Conservation (phyloP, 495 filamentous ascomycete genomes). For the Penicillium chermesinum region DNA sequence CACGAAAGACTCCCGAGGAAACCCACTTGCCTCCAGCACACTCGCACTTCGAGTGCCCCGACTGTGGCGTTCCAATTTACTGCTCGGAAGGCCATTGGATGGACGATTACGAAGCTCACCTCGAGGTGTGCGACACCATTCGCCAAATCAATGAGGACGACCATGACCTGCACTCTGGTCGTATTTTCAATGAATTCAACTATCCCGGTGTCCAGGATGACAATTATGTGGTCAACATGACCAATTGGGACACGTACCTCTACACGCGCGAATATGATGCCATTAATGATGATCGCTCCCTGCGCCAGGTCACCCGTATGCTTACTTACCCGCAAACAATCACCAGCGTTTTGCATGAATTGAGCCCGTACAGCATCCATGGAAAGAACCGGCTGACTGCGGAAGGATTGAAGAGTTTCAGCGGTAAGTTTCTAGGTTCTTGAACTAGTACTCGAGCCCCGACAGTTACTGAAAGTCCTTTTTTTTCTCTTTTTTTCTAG, state of each 20-base stretch:
- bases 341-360: slow-evolving; percentile 83
- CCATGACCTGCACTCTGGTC: slow-evolving; percentile 84
- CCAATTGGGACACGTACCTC: slow-evolving; percentile 94
- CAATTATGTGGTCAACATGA: slow-evolving; percentile 91
- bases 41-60: slow-evolving; percentile 89
- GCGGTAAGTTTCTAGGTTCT: slow-evolving; percentile 56
- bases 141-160: slow-evolving; percentile 96
- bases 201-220: slow-evolving; percentile 87
- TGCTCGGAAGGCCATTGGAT: slow-evolving; percentile 93
- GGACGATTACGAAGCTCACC: slow-evolving; percentile 86
- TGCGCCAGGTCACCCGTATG: slow-evolving; percentile 86
- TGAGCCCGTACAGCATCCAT: slow-evolving; percentile 83
- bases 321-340: slow-evolving; percentile 93
- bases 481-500: slow-evolving; percentile 34
- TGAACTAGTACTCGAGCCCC: background rate
- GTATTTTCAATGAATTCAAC: slow-evolving; percentile 89
- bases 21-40: slow-evolving; percentile 61
- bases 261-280: slow-evolving; percentile 86
- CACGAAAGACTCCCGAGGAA: slow-evolving; percentile 40
- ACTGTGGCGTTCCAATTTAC: slow-evolving; percentile 91
- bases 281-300: slow-evolving; percentile 77
- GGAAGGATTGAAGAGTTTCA: slow-evolving; percentile 89
- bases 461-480: background rate
- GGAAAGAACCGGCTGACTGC: slow-evolving; percentile 66
- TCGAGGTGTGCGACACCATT: slow-evolving; percentile 87